These are phyloP conservation scores for Ceratocystis huliohia DNA, from an alignment of 2,329 filamentous ascomycete species.

Conservation along the genomic window DNA sequence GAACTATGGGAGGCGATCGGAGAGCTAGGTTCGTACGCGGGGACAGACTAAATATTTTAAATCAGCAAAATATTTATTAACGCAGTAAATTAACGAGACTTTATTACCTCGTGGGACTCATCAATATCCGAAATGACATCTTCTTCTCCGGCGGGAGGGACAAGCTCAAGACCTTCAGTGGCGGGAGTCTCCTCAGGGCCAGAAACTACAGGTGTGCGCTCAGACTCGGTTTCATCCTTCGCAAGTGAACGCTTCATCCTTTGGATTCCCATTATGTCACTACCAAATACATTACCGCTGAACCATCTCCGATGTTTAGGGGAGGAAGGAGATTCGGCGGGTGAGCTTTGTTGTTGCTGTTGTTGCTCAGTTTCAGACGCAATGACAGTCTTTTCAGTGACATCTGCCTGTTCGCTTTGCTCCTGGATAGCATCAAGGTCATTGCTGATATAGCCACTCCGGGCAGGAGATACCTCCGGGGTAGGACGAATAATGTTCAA, in stretches of 20 bases:
- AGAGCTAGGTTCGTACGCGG: constrained; percentile 18
- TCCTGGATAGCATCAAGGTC: constrained; percentile 14
- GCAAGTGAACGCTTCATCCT: background rate
- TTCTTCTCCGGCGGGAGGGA: constrained; percentile 9
- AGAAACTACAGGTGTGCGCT: background rate
- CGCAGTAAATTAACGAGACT: background rate
- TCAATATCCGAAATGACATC: constrained; percentile 20
- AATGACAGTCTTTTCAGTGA: background rate
- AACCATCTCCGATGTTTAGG: background rate
- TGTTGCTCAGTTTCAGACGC: background rate
- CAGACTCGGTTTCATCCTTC: background rate
- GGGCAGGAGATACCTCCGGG: constrained; percentile 39
- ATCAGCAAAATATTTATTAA: constrained; percentile 16
- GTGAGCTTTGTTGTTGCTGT: background rate
- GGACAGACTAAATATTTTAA: constrained; percentile 15
- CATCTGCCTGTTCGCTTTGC: background rate
- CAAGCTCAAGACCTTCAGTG: background rate
- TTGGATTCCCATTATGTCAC: background rate
- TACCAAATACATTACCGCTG: background rate
- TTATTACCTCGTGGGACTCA: constrained; percentile 15
- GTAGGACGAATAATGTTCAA: constrained; percentile 51
- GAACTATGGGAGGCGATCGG: constrained; percentile 22
- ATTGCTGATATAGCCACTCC: constrained; percentile 21
- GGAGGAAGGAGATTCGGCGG: background rate
- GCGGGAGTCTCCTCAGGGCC: background rate